Evolutionary conservation across 2,329 filamentous ascomycete species (phyloP), one percentile per base, ranked within the genome.

Genomic region (Diaporthe batatas): DNA sequence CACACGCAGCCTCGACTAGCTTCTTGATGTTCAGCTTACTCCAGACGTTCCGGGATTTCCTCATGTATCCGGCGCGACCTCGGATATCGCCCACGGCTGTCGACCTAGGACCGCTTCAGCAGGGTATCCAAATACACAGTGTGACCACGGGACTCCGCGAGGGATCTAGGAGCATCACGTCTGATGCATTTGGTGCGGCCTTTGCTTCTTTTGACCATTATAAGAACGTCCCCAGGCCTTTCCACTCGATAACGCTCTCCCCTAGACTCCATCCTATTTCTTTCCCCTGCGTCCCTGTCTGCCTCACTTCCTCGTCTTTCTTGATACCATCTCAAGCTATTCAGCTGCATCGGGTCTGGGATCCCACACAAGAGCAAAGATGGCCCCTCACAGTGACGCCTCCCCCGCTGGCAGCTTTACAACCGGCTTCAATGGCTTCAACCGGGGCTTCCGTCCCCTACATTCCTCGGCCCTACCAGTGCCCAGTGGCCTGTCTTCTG

Each of bases 341-440:
- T 44, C 47, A 54, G 53, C 68, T 53, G 44, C 59, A 67, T n/a
- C 51, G 64, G 51, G 67, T 36, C 47, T 51, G 58, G 47, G 62
- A 49, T 72, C 29, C 23, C 16, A n/a, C 29, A 32, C 25, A 68
- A 68, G 25, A 39, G n/a, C 55, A 62, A 77, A 59, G 73, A 86
- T 87, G 85, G 78, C 85, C 75, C 85, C 85, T 51, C 85, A 87
- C 78, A 86, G 83, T 76, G 83, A 87, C 76, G 82, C 84, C 42
- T 86, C 84, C n/a, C 83, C 85, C n/a, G 77, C 81, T 51, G 81
- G 82, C 53, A 85, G 83, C 80, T 86, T 83, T 77, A 82, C 82
- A n/a, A 78, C 81, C 74, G 80, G 81, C 67, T 85, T 85, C 77
- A 82, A 82, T 76, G 76, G 78, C 49, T 80, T 82, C 71, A 70